Base-by-base conservation (phyloP, 768 basidiomycete genomes). In the Pleurotus sapidus region DNA sequence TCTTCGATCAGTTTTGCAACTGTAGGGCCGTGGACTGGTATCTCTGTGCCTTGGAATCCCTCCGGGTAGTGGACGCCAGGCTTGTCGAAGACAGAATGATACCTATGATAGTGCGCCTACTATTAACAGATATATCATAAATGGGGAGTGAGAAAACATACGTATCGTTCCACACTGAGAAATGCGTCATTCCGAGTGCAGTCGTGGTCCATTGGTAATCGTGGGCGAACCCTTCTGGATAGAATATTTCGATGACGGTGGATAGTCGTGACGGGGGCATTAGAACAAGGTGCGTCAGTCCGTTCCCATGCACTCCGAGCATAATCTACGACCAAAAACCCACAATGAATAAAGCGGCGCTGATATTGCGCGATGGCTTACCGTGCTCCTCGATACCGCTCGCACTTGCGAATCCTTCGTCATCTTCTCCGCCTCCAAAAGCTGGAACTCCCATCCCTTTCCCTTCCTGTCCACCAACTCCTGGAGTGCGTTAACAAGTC, bases 221-320 rank as follows among this genome's bases (percentile, higher is more conserved):
- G 64, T 89, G 87, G 24, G 92, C 87, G 66, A 91, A 94, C 0
- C 91, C 93, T 2, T 70, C 76, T 0, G 91, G 91, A 65, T 79
- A 89, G 72, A 95, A 91, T 12, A 95, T 82, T 71, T 95, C 92
- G 61, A 95, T 88, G 17, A 95, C 90, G 4, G 90, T 86, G 4
- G 89, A 85, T n/a, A 84, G 70, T 0, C 82, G 83, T 3, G 86
- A 89, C 1, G 81, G 80, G 18, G 88, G 84, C 91, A 94, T 93
- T 75, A 88, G 84, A 43, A 94, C 79, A n/a, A 94, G 77, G 64
- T 93, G 91, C 7, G 91, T 89, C 0, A 95, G 77, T 5, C 91
- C 91, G 62, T 92, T 93, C 4, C 91, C 90, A 59, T 90, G 89
- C 0, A 89, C 82, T 27, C 88, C 88, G 7, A 91, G 71, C 63